phyloP scores from a whole-genome alignment of 2,329 filamentous ascomycete genomes.

The Dactylellina haptotyla region DNA sequence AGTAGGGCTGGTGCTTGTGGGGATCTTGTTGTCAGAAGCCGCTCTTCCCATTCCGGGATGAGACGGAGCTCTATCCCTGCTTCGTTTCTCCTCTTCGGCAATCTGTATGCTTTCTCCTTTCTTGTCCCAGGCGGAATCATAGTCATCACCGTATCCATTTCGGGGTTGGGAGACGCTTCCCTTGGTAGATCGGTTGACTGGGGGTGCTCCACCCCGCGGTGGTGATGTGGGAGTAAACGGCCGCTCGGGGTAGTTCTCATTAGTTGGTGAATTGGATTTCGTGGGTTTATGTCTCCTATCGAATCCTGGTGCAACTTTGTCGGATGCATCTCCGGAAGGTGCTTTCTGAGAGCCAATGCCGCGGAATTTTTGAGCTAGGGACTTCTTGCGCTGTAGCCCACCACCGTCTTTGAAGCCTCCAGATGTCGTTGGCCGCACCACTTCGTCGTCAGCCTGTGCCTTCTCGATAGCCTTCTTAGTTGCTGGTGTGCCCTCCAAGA shows the following conservation, averaged over 20 bases:
- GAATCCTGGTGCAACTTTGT: constrained; percentile 44
- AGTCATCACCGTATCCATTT: constrained; percentile 88
- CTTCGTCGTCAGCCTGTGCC: constrained; percentile 62
- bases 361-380: constrained; percentile 88
- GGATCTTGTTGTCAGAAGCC: constrained; percentile 44
- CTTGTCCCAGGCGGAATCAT: constrained; percentile 73
- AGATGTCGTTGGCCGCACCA: constrained; percentile 57
- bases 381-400: constrained; percentile 89
- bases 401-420: constrained; percentile 60
- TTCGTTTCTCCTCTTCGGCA: constrained; percentile 62
- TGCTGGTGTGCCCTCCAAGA: constrained; percentile 91
- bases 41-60: constrained; percentile 54
- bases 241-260: constrained; percentile 55
- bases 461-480: constrained; percentile 76
- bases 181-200: constrained; percentile 60
- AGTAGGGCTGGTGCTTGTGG: constrained; percentile 26
- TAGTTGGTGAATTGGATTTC: constrained; percentile 54
- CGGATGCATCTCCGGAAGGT: constrained; percentile 17
- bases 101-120: constrained; percentile 69
- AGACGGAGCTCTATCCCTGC: constrained; percentile 58
- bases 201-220: constrained; percentile 58
- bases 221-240: constrained; percentile 58
- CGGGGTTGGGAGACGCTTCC: constrained; percentile 64
- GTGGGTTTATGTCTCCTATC: constrained; percentile 54
- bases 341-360: constrained; percentile 62